These are phyloP conservation scores for Solanum pimpinellifolium DNA, from an alignment of 257 asterid species.

Conservation along the genomic window DNA sequence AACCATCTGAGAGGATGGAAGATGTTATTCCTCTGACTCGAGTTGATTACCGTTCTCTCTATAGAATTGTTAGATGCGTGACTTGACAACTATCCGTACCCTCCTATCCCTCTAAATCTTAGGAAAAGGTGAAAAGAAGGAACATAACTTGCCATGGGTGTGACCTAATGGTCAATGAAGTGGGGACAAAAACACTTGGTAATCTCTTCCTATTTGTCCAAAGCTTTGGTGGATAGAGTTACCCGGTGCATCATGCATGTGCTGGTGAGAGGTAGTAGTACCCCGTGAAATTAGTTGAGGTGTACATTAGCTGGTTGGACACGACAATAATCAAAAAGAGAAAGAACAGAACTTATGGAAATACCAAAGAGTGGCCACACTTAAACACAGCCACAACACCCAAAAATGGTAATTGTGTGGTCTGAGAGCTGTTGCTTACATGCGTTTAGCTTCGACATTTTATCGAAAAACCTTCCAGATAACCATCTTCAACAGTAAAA, in stretches of 20 bases:
- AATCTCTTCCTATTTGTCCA: background rate
- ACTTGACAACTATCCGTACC: background rate
- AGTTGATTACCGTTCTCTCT: background rate
- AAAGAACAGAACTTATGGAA: background rate
- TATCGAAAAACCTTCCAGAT: background rate
- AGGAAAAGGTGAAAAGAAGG: background rate
- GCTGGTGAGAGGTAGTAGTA: background rate
- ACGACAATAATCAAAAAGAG: background rate
- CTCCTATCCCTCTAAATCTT: background rate
- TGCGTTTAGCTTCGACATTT: background rate
- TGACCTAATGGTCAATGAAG: too few species aligned
- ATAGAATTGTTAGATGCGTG: background rate
- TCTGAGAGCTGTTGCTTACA: background rate
- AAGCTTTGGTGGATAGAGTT: background rate
- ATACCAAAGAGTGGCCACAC: background rate
- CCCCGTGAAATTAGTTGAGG: background rate
- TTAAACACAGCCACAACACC: background rate
- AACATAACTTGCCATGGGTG: background rate
- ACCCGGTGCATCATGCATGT: too few species aligned
- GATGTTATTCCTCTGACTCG: background rate
- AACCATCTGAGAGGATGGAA: background rate
- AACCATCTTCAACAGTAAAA: background rate
- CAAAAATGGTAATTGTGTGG: background rate
- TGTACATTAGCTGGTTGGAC: background rate
- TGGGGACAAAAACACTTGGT: background rate